These are phyloP conservation scores for Phytophthora multivora DNA, from an alignment of 352 stramenopile genomes.

Conservation along the genomic window DNA sequence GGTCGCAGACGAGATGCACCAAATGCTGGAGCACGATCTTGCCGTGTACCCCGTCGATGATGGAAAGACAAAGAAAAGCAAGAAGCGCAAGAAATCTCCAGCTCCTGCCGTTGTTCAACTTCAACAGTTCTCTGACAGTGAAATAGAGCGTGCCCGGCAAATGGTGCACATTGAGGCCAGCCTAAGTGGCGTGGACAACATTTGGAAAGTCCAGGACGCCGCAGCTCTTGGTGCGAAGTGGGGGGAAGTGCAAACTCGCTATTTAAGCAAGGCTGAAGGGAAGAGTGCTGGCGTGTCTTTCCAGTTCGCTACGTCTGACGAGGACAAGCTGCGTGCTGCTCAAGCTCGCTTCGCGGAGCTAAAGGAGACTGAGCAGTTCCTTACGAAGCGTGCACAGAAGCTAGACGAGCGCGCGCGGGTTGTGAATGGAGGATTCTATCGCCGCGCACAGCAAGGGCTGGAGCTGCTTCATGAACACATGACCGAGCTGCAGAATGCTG, in stretches of 20 bases:
- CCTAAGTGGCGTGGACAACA: constrained; percentile 38
- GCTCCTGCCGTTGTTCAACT: constrained; percentile 31
- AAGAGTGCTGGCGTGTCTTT: constrained; percentile 38
- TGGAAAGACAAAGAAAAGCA: constrained; percentile 50
- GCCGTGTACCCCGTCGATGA: constrained; percentile 48
- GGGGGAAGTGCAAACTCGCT: constrained; percentile 45
- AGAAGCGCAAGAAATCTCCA: constrained; percentile 67
- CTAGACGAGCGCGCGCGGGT: constrained; percentile 69
- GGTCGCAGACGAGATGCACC: constrained; percentile 67
- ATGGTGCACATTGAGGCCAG: constrained; percentile 84
- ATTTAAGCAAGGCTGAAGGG: constrained; percentile 35
- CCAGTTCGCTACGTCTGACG: constrained; percentile 41
- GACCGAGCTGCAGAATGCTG: constrained; percentile 53
- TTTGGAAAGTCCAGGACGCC: constrained; percentile 43
- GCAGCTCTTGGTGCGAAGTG: constrained; percentile 36
- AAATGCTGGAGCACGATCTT: constrained; percentile 69
- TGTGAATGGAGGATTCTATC: constrained; percentile 66
- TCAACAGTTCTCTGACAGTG: constrained; percentile 60
- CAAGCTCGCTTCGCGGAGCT: constrained; percentile 68
- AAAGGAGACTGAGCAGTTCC: constrained; percentile 60
- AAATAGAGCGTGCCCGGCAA: constrained; percentile 68
- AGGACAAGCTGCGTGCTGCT: constrained; percentile 59
- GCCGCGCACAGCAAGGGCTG: constrained; percentile 48
- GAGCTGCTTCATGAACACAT: constrained; percentile 42
- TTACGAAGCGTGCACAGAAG: constrained; percentile 76